Conservation (phyloP, 192 early-diverging fungal species). For the Coemansia sp. region DNA sequence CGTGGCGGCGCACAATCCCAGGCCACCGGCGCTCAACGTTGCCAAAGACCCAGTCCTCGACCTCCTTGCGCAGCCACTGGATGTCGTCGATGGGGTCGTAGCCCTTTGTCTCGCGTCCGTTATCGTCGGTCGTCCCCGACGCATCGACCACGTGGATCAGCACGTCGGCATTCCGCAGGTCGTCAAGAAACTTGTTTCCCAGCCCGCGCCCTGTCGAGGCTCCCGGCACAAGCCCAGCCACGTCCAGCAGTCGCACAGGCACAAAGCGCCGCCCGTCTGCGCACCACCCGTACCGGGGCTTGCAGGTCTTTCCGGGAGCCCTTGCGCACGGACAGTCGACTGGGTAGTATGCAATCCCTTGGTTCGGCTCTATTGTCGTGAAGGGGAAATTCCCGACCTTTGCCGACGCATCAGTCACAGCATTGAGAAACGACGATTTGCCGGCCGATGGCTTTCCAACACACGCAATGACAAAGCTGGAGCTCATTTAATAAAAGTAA, state of each 20-base stretch:
- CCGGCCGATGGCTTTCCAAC: constrained; percentile 80
- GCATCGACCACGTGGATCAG: constrained; percentile 86
- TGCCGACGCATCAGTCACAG: constrained; percentile 76
- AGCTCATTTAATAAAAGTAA: constrained; percentile 26
- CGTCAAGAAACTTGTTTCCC: constrained; percentile 82
- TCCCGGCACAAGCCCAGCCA: constrained; percentile 82
- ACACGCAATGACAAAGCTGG: constrained; percentile 62
- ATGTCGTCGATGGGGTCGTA: constrained; percentile 86
- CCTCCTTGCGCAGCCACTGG: constrained; percentile 74
- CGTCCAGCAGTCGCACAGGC: constrained; percentile 75
- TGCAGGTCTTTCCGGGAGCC: constrained; percentile 59
- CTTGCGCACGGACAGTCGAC: constrained; percentile 69
- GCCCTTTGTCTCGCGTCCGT: constrained; percentile 72
- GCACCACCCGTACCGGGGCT: constrained; percentile 76
- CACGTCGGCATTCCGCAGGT: constrained; percentile 72
- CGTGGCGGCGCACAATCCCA: constrained; percentile 66
- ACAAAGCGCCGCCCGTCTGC: constrained; percentile 63
- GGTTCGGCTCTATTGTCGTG: constrained; percentile 84
- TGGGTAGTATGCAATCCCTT: constrained; percentile 74
- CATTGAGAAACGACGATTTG: constrained; percentile 80
- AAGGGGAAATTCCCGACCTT: constrained; percentile 87
- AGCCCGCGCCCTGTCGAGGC: constrained; percentile 72
- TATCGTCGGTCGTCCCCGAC: constrained; percentile 77
- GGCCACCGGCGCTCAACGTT: constrained; percentile 72
- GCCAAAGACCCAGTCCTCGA: constrained; percentile 73